Evolutionary conservation across 257 asterid genomes (phyloP), one percentile per base, ranked within the genome.

Genomic region (Phtheirospermum japonicum): DNA sequence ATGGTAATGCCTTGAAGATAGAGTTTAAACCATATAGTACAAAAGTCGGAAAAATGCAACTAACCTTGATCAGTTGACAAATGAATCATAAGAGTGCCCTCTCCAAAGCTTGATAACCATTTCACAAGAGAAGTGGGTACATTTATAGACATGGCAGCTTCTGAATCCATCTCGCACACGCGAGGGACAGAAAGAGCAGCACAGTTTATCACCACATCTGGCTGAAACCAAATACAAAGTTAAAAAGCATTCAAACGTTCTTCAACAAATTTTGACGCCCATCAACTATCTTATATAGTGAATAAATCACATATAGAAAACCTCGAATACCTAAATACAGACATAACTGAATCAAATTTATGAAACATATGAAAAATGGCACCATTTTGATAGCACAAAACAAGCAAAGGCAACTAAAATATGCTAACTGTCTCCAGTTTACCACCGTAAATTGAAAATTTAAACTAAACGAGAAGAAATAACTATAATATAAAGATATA

Each of bases 61-160:
- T 63, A 75, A 92, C 99, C 99, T 84, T 92, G 99, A 77, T 92
- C 99, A 63, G 95, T 89, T 13, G 99, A 89, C 77, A 92, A 76
- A 76, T 92, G 97, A 69, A 92, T 83, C 60, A 92, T 77, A 72
- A 92, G 80, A 36, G 78, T 49, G 42, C 65, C 64, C 59, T 73
- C 71, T 46, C 39, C 18, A 67, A 89, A 89, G 77, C 80, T 80
- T 49, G 89, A 86, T 62, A 92, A 52, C 99, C 99, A 92, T 46
- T 75, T 77, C 65, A 89, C 89, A 17, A 92, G 94, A 70, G 77
- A 71, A 13, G 77, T 73, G 10, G 99, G 99, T 9, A 92, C 96
- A 77, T 92, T 92, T 57, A 82, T 68, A n/a, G 94, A 71, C 89
- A 85, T 80, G 70, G 99, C 96, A 61, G 85, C 83, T 56, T 79